Evolutionary conservation across 2,329 filamentous ascomycete genomes (phyloP), one percentile per base, ranked within the genome.

Genomic region (Sordariomycetes sp.): DNA sequence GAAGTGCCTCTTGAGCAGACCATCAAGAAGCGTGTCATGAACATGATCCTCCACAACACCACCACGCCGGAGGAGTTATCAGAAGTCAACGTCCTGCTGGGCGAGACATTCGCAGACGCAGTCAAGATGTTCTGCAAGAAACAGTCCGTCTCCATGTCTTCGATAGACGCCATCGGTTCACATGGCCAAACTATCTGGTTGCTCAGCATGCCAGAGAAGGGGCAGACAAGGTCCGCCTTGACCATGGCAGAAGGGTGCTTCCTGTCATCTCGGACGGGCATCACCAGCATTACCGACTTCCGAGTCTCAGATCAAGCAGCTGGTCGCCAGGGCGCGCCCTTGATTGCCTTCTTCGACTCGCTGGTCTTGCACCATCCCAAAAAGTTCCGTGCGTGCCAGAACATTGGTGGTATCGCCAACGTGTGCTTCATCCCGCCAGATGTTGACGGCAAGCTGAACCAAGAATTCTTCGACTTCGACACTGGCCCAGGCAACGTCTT

Each of bases 171-270:
- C 12, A 59, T 77, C 23, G 70, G 70, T 19, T 72, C 68, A 6
- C 70, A 76, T 42, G 70, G 70, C 9, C 70, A 75, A 50, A 75
- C 70, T 9, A 70, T 72, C 42, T 76, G 67, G 67, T 55, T 73
- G 8, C 55, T 68, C 11, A 64, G 61, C 33, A 70, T 72, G 67
- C 66, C 70, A 0, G 58, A 66, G 32, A 35, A 46, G 23, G 62
- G 61, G 10, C 58, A 68, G 35, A 61, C 56, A 16, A 59, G 58
- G 28, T 66, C 62, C 23, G 63, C 67, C 10, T 49, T 74, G 34
- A 71, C 64, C 2, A 72, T 75, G 68, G 69, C 66, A 6, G 75
- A 77, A 46, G 72, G 70, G 10, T 58, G 61, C 3, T 59, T 74
- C 40, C 57, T 79, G 8, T 67, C 71, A 15, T 55, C 64, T 1